Percentiles rank a stretch among this genome's conserved stretches.
These are phyloP conservation scores for Hypomontagnella monticulosa DNA, from an alignment of 495 filamentous ascomycete species.

Conservation along the genomic window DNA sequence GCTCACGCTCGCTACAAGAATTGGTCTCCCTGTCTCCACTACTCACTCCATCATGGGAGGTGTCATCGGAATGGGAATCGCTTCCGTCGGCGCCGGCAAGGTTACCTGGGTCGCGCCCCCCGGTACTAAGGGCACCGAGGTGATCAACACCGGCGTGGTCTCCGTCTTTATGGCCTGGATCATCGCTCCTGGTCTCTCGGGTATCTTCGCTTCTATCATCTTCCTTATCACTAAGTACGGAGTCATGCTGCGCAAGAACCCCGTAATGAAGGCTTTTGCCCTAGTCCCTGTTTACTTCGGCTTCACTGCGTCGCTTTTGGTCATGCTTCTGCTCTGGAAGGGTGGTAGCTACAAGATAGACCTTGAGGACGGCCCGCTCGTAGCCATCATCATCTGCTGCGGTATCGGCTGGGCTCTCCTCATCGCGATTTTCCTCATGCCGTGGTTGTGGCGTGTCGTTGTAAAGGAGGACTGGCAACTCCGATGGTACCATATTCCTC, in stretches of 20 bases:
- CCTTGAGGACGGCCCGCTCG: constrained; percentile 61
- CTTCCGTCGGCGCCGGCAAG: constrained; percentile 59
- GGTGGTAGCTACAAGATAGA: constrained; percentile 54
- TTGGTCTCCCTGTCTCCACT: constrained; percentile 69
- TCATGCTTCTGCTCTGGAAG: constrained; percentile 72
- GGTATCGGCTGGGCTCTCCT: constrained; percentile 64
- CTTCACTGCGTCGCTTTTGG: constrained; percentile 66
- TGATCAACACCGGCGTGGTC: constrained; percentile 63
- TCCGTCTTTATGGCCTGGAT: constrained; percentile 69
- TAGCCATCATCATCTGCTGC: constrained; percentile 67
- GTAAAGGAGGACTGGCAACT: constrained; percentile 65
- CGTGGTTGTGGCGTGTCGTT: constrained; percentile 69
- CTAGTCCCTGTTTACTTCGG: constrained; percentile 70
- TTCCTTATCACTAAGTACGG: constrained; percentile 71
- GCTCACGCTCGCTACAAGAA: constrained; percentile 65
- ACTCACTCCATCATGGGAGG: constrained; percentile 73
- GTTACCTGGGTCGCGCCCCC: constrained; percentile 65
- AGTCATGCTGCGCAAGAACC: constrained; percentile 67
- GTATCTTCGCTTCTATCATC: constrained; percentile 66
- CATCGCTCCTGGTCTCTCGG: constrained; percentile 70
- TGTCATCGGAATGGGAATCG: constrained; percentile 71
- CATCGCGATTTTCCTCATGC: constrained; percentile 66
- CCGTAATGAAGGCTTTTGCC: constrained; percentile 65
- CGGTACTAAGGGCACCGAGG: constrained; percentile 58
- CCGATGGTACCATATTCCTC: constrained; percentile 64